Base-by-base conservation (phyloP, 352 stramenopile genomes). In the Pythium volutum region DNA sequence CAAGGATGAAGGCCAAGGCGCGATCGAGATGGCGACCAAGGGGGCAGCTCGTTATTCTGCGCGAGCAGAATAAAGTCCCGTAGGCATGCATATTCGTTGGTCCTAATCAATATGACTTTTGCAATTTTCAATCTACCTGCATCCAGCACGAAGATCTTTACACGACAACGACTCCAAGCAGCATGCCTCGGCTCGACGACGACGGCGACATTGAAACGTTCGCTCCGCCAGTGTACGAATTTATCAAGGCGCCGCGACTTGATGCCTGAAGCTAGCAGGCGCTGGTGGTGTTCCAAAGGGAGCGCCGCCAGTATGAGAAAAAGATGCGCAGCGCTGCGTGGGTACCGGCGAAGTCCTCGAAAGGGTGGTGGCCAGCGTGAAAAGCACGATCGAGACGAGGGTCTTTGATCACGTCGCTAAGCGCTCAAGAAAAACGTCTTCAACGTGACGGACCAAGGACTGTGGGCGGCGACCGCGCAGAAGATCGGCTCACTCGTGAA, bases 241-340 rank as follows among this genome's bases (percentile, higher is more conserved):
- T 42, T 25, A 27, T 60, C 8, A 25, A 51, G 27, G 53, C 41
- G 14, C 38, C 52, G 39, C 53, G 53, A 12, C 29, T 60, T 23
- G 39, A 23, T 1, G 12, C 25, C 0, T 60, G 53, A 39, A 41
- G 16, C 34, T 41, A 43, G n/a, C 3, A 9, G 8, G 6, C 53
- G 1, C 26, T 60, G 23, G 42, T 60, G 2, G 25, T 8, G 39
- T 60, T 14, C 18, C 25, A 33, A 25, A 3, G 39, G n/a, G 25
- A 60, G 3, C 53, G 53, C 26, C 53, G 53, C 3, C 53, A 60
- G 25, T 60, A 60, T 41, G 53, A 60, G 43, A 39, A 60, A 15
- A 60, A 51, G 53, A 43, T 52, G 14, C 38, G 25, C 7, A 36
- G 26, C 53, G 53, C 2, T 60, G 53, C 41, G 15, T 15, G 1